A percentile compares a stretch with the other conserved stretches of the same genome.
Evolutionary conservation across 2,329 filamentous ascomycete genomes (phyloP).

Genomic region (Chaetomiaceae sp.): DNA sequence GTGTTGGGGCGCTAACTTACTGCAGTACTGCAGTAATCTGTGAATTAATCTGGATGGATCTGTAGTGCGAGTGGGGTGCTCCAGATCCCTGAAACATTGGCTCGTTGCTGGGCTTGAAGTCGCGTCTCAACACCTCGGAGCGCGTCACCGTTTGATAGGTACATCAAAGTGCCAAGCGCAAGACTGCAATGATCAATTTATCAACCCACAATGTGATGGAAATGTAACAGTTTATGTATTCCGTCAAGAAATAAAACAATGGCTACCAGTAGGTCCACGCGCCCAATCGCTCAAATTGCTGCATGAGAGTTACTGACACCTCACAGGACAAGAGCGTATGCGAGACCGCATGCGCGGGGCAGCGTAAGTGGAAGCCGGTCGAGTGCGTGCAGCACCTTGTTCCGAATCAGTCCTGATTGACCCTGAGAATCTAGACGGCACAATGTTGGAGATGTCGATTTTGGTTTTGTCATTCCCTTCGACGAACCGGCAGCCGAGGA

Average conservation of each 20-base stretch:
- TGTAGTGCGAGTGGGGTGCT: background rate
- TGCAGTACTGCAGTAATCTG: too few relatives aligned
- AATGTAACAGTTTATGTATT: background rate
- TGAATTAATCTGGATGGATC: too few relatives aligned
- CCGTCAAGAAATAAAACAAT: slow-evolving; percentile 20
- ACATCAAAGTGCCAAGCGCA: background rate
- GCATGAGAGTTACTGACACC: background rate
- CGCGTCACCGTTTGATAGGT: too few relatives aligned
- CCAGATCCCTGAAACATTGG: background rate
- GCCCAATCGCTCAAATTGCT: background rate
- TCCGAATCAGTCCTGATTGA: slow-evolving; percentile 8
- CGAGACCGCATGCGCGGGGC: slow-evolving; percentile 61
- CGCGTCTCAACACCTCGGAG: background rate
- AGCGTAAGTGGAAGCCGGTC: too few relatives aligned
- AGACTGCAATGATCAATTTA: background rate
- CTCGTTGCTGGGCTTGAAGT: too few relatives aligned
- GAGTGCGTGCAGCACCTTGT: too few relatives aligned
- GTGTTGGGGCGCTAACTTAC: background rate
- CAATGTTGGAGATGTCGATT: slow-evolving; percentile 56
- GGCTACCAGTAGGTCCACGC: slow-evolving; percentile 31
- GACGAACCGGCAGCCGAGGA: slow-evolving; percentile 25
- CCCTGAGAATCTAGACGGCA: slow-evolving; percentile 41
- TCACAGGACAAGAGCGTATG: slow-evolving; percentile 51
- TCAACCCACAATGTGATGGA: background rate
- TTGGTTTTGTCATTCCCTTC: slow-evolving; percentile 45